Evolutionary conservation across 495 filamentous ascomycete genomes (phyloP), one percentile per base, ranked within the genome.

Genomic region (Hypoxylon lenormandii): DNA sequence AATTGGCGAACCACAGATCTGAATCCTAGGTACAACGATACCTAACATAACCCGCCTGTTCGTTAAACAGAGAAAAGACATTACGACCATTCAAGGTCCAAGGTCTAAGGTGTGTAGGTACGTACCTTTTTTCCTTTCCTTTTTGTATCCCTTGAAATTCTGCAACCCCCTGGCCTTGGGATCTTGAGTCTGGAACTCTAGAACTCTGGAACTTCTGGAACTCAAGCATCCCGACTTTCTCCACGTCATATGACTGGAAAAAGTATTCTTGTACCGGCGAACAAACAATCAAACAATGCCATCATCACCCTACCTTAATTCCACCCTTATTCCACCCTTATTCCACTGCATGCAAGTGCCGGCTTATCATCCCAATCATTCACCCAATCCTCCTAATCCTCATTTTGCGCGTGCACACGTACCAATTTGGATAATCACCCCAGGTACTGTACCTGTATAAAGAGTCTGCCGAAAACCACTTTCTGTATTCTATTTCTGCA

Each of bases 231-330:
- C 45, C 67, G 67, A 65, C 55, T 61, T 28, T 33, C 61, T 58
- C 56, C 61, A 37, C 57, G 67, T 70, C 67, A 70, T 70, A 60
- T 66, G 67, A 70, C 50, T 65, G 57, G 43, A 7, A 66, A 55
- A 66, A 55, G 61, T 61, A 57, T 60, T 65, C 52, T 51, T 57
- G 67, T 65, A 66, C 45, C 52, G 18, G 45, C 37, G 22, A 15
- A 45, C 53, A 54, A n/a, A n/a, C n/a, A n/a, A 26, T 2, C 23
- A 66, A 56, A 66, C 62, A 71, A 71, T 71, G 68, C 68, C 68
- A 71, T 71, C 68, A 71, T 71, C 68, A 71, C 57, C 68, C 68
- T 66, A 71, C 66, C 45, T n/a, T n/a, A n/a, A n/a, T n/a, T n/a
- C n/a, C n/a, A n/a, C n/a, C n/a, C n/a, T n/a, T n/a, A n/a, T n/a